Conservation (phyloP, 2,329 filamentous ascomycete species). For the Fusarium anthophilum region DNA sequence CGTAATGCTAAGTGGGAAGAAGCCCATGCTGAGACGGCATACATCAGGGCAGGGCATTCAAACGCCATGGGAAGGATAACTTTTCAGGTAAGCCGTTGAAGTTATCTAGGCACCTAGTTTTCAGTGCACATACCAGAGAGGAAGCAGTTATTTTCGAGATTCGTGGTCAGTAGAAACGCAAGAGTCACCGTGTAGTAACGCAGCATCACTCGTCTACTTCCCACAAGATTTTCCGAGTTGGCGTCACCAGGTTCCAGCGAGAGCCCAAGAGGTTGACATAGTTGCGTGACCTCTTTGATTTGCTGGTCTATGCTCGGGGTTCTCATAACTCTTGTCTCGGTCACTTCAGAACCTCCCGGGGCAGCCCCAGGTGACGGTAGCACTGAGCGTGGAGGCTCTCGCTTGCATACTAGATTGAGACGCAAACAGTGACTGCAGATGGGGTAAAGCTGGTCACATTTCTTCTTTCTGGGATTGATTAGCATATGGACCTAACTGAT, state of each 20-base stretch:
- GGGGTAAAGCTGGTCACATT: background rate
- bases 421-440: background rate
- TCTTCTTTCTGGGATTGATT: background rate
- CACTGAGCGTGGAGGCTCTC: background rate
- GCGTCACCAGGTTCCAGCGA: background rate
- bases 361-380: background rate
- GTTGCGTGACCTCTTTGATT: background rate
- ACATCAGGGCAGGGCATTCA: constrained; percentile 27
- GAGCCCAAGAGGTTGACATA: background rate
- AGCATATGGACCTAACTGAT: background rate
- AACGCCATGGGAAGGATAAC: constrained; percentile 37
- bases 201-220: background rate
- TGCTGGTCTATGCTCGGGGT: background rate
- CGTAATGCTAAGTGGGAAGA: constrained; percentile 33
- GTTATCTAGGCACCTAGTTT: background rate
- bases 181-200: background rate
- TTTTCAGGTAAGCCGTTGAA: background rate
- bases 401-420: background rate
- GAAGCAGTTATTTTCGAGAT: background rate
- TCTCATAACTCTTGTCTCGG: background rate
- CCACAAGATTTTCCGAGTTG: background rate
- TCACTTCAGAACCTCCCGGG: background rate
- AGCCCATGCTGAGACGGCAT: constrained; percentile 34
- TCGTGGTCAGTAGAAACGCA: background rate
- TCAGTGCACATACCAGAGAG: background rate